A percentile compares a stretch with the other conserved stretches of the same genome.
phyloP scores from a whole-genome alignment of 2,329 filamentous ascomycete species.

The Sordariomycetes sp. region DNA sequence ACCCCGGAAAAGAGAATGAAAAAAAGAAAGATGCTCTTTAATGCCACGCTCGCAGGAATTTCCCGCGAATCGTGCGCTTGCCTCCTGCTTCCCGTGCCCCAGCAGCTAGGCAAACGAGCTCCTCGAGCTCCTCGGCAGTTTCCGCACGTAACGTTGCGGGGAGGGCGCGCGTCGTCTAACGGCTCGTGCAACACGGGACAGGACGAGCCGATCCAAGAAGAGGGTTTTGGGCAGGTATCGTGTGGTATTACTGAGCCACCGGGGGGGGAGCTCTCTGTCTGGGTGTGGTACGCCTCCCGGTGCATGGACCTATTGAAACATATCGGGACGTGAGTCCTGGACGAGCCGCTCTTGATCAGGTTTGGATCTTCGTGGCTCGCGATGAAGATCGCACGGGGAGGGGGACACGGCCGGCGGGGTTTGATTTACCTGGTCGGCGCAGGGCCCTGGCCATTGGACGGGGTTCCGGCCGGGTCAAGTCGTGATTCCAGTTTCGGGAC shows the following conservation, averaged over 20 bases:
- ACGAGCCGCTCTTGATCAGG: neutral
- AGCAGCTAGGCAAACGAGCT: neutral
- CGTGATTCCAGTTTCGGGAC: too few relatives aligned
- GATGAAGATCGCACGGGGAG: too few relatives aligned
- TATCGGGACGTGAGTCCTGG: neutral
- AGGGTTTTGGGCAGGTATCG: too few relatives aligned
- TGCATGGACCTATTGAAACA: neutral
- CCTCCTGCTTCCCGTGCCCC: neutral
- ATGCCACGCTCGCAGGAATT: neutral
- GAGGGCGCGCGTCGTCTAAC: neutral
- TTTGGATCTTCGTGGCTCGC: neutral
- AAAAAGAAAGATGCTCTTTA: too few relatives aligned
- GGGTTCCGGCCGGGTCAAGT: too few relatives aligned
- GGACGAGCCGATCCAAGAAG: too few relatives aligned
- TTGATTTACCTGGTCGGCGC: constrained; percentile 3
- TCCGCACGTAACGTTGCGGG: constrained; percentile 2
- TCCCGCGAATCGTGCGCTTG: neutral
- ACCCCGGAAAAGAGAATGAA: neutral
- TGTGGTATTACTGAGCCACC: too few relatives aligned
- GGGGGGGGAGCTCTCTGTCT: too few relatives aligned
- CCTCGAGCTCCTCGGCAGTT: neutral
- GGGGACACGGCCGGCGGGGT: neutral
- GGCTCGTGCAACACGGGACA: neutral
- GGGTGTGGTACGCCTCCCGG: neutral
- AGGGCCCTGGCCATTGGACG: neutral